Conservation (phyloP, 1,284 basidiomycete genomes). For the Exsudoporus floridanus region DNA sequence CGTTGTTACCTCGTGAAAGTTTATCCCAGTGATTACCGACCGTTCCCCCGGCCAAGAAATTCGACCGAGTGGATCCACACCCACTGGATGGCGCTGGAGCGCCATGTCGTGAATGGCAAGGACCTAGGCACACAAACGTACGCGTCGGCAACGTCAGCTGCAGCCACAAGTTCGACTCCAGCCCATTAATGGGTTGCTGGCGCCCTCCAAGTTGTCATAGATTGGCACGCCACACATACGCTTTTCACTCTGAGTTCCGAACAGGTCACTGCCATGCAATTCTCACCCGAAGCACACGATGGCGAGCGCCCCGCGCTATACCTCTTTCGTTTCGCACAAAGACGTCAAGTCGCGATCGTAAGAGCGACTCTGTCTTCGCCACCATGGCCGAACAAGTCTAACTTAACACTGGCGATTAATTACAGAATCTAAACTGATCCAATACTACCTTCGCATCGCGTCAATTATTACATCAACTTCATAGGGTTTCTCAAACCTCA, state of each 20-base stretch:
- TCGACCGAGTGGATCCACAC: neutral
- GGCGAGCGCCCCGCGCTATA: neutral
- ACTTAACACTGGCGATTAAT: neutral
- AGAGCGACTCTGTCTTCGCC: neutral
- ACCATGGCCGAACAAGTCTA: conserved; percentile 2
- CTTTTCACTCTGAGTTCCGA: conserved; percentile 2
- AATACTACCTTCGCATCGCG: neutral
- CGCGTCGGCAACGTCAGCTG: conserved; percentile 9
- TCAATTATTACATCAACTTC: neutral
- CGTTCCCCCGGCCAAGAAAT: neutral
- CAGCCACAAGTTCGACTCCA: neutral
- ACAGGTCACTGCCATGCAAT: neutral
- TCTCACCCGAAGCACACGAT: neutral
- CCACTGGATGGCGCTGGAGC: no score
- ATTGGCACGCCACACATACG: neutral
- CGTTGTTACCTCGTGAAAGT: neutral
- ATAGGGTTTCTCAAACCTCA: neutral
- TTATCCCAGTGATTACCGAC: neutral
- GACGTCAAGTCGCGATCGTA: neutral
- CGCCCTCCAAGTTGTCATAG: neutral
- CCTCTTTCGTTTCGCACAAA: neutral
- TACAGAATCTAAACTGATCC: neutral
- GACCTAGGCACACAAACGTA: neutral
- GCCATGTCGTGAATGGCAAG: neutral
- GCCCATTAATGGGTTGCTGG: neutral